Evolutionary conservation across 1,284 basidiomycete species (phyloP).

Genomic region (Microbotryum intermedium): DNA sequence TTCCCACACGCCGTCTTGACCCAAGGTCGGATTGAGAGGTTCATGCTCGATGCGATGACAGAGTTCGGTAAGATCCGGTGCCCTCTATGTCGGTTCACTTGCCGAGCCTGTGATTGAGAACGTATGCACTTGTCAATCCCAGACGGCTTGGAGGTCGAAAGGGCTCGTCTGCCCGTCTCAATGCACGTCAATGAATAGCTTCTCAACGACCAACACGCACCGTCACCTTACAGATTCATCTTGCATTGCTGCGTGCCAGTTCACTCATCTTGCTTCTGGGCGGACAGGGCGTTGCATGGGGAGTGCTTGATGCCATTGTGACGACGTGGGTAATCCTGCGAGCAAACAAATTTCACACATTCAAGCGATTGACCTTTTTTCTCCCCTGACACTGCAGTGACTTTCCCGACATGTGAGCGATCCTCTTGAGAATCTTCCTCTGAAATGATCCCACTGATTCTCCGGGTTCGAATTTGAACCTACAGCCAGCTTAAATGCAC

Average conservation of each 20-base stretch:
- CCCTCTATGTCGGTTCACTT: background rate
- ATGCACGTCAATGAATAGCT: conserved; percentile 44
- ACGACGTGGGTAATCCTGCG: conserved; percentile 5
- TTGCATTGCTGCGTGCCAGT: no score
- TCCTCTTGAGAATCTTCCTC: background rate
- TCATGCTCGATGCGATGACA: conserved; percentile 51
- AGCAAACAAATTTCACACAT: no score
- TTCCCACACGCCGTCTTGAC: conserved; percentile 59
- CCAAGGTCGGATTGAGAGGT: conserved; percentile 61
- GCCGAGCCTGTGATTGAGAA: no score
- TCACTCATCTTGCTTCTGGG: no score
- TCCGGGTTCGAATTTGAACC: conserved; percentile 12
- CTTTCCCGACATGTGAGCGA: conserved; percentile 3
- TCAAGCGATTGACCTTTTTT: no score
- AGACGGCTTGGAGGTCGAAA: conserved; percentile 51
- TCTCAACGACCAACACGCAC: conserved; percentile 36
- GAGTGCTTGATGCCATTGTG: conserved; percentile 35
- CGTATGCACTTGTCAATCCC: conserved; percentile 43
- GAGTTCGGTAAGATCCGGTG: conserved; percentile 26
- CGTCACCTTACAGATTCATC: conserved; percentile 45
- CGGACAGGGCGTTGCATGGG: conserved; percentile 24
- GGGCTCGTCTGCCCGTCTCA: conserved; percentile 51
- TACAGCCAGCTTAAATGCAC: conserved; percentile 36
- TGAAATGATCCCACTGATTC: background rate
- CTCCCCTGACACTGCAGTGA: conserved; percentile 1